phyloP scores from a whole-genome alignment of 805 yeast genomes.

The Hyphopichia homilentoma region DNA sequence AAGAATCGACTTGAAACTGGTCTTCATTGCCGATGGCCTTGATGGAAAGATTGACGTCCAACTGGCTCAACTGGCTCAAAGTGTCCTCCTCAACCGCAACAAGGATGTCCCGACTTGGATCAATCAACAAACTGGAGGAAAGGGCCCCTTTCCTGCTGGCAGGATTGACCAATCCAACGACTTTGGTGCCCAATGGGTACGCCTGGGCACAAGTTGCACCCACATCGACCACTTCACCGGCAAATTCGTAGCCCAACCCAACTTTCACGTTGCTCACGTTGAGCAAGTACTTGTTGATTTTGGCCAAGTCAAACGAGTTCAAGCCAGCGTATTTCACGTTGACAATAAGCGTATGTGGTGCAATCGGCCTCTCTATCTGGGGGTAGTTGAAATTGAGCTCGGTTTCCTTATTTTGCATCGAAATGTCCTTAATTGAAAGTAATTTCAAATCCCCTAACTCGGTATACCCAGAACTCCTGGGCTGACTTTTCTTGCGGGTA shows the following conservation, averaged over 20 bases:
- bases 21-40: slow-evolving; percentile 3
- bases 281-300: slow-evolving; percentile 50
- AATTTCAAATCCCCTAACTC: slow-evolving; percentile 46
- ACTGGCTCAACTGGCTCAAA: slow-evolving; percentile 13
- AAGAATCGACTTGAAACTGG: slow-evolving; percentile 13
- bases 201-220: slow-evolving; percentile 40
- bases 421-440: slow-evolving; percentile 49
- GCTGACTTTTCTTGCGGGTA: slow-evolving; percentile 6
- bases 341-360: slow-evolving; percentile 48
- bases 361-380: slow-evolving; percentile 47
- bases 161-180: slow-evolving; percentile 59
- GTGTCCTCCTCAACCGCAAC: slow-evolving; percentile 23
- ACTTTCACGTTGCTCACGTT: slow-evolving; percentile 51
- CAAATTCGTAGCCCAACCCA: slow-evolving; percentile 70
- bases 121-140: slow-evolving; percentile 52
- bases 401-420: slow-evolving; percentile 39
- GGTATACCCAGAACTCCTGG: not conserved
- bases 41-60: slow-evolving; percentile 22
- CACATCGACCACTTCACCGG: slow-evolving; percentile 55
- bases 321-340: slow-evolving; percentile 57
- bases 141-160: slow-evolving; percentile 52
- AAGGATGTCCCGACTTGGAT: slow-evolving; percentile 45
- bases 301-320: slow-evolving; percentile 63
- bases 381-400: slow-evolving; percentile 52
- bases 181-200: slow-evolving; percentile 56